Base-by-base conservation (phyloP, 2,329 filamentous ascomycete species). In the Xylaria sp. region DNA sequence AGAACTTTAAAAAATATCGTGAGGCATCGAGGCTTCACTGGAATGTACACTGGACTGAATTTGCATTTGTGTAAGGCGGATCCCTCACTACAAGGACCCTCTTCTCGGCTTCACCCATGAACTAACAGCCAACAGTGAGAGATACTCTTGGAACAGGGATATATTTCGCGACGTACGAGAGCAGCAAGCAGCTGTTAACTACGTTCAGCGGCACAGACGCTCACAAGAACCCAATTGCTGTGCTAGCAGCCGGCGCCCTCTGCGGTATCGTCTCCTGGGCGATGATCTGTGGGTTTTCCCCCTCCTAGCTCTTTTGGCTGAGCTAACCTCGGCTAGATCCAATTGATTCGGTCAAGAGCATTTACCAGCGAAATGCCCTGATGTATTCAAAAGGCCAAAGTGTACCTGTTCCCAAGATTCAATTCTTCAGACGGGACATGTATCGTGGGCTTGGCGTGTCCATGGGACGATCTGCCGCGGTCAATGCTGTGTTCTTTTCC, bases 131-230 rank as follows among this genome's bases (percentile, higher is more conserved):
- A 5, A 23, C 66, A 91, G 90, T 93, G 70, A 86, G 92, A 63
- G 92, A 96, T 76, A 93, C 91, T 0, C 81, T 95, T 62, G 92
- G 92, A 55, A 96, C 92, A 1, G 86, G 87, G 29, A 91, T 94
- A 60, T 96, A 96, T 75, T 96, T 96, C 73, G 91, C 91, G 79
- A 93, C 92, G 29, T 96, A 96, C 74, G 92, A 96, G 76, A 93
- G 90, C 74, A 87, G 87, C 69, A 96, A 96, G 73, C 91, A 95
- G 74, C 78, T 94, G 23, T 84, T 93, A 65, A 91, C 89, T 19
- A 92, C 91, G 15, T 87, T 90, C 66, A 86, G 85, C 41, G 85
- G 90, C 48, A 89, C 90, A 65, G 84, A 84, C 63, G 87, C 88
- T 7, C 87, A 90, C n/a, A 91, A 90, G 49, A 90, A 90, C 71